Evolutionary conservation across 2,329 filamentous ascomycete species (phyloP), one percentile per base, ranked within the genome.

Genomic region (Trichoderma aggressivum): DNA sequence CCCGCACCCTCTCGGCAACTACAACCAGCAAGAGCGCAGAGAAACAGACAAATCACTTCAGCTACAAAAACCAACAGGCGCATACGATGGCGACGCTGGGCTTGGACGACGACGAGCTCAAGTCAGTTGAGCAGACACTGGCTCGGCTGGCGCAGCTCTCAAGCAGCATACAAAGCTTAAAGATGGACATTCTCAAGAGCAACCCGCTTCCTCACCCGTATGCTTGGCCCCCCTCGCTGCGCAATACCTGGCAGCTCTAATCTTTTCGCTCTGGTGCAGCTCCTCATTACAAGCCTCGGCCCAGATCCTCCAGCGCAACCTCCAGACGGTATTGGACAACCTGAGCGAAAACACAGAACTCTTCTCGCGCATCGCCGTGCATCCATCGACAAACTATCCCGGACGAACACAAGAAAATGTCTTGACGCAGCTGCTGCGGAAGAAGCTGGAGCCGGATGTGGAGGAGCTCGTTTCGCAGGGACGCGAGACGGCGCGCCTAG

Each of bases 371-470:
- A 86, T 93, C 65, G 91, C 92, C 74, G 88, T 92, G 26, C 93
- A 92, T 78, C 94, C 94, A 0, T 89, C 90, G 14, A 92, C 93
- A 2, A 90, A 90, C 79, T 96, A 88, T 81, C 94, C 89, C 5
- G 91, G 89, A 47, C 90, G 87, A 75, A 90, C 87, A 6, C 89
- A 93, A 72, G 89, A 92, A 79, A 82, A 80, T 62, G 85, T 93
- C 5, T 85, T 95, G 1, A 85, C 88, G 30, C 88, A 91, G 75
- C 84, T 97, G 2, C 84, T 97, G 36, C 90, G 93, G 50, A 97
- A 96, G 81, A 96, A 96, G 79, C 86, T 94, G 62, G 93, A 96
- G 75, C 92, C 93, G 0, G 86, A 88, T 28, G 90, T 94, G 21
- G 92, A 94, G 78, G 89, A 90, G 70, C 90, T 91, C 82, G 89